Percentiles rank a stretch among this genome's conserved stretches.
phyloP scores from a whole-genome alignment of 192 early-diverging fungal genomes.

The Spinellus fusiger region DNA sequence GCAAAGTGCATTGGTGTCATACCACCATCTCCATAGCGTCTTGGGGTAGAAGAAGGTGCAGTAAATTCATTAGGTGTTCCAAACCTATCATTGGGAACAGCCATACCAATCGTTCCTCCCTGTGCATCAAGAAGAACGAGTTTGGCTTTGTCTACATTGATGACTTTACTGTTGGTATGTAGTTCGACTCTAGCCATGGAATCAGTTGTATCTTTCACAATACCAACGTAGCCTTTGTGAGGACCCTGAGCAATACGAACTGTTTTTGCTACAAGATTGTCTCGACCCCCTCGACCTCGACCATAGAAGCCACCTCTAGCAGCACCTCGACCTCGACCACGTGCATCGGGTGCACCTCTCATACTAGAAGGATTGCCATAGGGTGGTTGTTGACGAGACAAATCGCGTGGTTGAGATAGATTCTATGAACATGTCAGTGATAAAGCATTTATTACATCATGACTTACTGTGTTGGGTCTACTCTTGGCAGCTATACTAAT shows the following conservation, averaged over 20 bases:
- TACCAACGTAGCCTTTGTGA: conserved; percentile 96
- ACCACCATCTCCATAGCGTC: conserved; percentile 37
- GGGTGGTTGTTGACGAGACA: not conserved
- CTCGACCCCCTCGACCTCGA: conserved; percentile 44
- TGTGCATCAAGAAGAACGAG: conserved; percentile 58
- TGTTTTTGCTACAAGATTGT: conserved; percentile 63
- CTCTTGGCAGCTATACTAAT: conserved; percentile 46
- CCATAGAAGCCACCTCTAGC: conserved; percentile 52
- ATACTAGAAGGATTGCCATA: conserved; percentile 1
- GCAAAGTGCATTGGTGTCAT: conserved; percentile 40
- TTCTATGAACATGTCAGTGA: no score
- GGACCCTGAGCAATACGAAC: conserved; percentile 82
- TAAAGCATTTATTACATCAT: no score
- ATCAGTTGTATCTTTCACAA: conserved; percentile 83
- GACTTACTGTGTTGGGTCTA: conserved; percentile 24
- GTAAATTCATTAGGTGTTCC: conserved; percentile 25
- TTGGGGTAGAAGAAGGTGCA: conserved; percentile 21
- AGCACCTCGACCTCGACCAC: conserved; percentile 37
- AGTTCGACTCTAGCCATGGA: conserved; percentile 79
- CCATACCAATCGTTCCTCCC: conserved; percentile 47
- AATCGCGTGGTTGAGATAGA: not conserved
- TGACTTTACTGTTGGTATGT: conserved; percentile 78
- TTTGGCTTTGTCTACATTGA: conserved; percentile 76
- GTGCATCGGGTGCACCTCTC: conserved; percentile 28
- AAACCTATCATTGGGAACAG: conserved; percentile 14